A percentile compares a stretch with the other conserved stretches of the same genome.
phyloP scores from a whole-genome alignment of 1,284 basidiomycete species.

The Trichosporon coremiiforme region DNA sequence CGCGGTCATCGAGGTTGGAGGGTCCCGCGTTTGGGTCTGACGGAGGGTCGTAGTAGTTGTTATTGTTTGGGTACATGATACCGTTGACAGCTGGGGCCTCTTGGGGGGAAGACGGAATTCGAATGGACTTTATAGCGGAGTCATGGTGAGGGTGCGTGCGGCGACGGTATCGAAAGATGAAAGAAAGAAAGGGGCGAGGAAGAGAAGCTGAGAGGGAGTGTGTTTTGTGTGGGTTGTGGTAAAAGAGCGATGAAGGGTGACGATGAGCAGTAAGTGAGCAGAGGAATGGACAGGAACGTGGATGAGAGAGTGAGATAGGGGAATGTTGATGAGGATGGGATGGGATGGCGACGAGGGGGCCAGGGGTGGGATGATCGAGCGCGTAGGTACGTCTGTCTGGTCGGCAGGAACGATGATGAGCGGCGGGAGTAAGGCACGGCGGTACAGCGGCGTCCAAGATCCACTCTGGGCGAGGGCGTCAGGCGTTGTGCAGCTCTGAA shows the following conservation, averaged over 20 bases:
- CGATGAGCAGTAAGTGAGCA: background rate
- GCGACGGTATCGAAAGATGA: background rate
- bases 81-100: conserved; percentile 3
- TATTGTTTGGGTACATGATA: conserved; percentile 10
- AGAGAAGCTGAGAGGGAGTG: background rate
- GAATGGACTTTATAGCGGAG: background rate
- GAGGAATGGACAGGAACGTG: background rate
- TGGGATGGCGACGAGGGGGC: background rate
- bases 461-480: background rate
- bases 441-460: background rate
- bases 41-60: background rate
- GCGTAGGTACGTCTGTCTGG: background rate
- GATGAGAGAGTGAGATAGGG: background rate
- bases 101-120: background rate
- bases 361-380: background rate
- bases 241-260: background rate
- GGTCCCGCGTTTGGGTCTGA: background rate
- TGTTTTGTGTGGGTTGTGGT: conserved; percentile 1
- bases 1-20: background rate
- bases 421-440: conserved; percentile 3
- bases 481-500: no score
- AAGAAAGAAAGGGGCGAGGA: background rate
- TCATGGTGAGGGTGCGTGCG: conserved; percentile 6
- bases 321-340: background rate
- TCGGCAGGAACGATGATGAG: background rate